A percentile compares a stretch with the other conserved stretches of the same genome.
Evolutionary conservation across 345 rosid species (phyloP).

Genomic region (Corymbia maculata): DNA sequence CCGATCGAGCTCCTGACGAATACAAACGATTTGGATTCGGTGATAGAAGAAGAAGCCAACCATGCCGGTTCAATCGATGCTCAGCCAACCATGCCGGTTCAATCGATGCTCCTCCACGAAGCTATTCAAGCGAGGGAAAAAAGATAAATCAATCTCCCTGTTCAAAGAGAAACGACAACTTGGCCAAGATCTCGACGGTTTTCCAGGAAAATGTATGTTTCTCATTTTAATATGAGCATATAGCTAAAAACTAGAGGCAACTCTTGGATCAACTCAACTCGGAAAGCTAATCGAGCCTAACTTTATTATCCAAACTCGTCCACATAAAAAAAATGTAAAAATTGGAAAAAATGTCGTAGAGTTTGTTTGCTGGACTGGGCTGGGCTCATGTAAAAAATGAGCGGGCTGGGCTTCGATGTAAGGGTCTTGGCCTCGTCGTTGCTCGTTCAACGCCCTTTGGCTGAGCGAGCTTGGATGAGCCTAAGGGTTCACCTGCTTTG

Average conservation of each 20-base stretch:
- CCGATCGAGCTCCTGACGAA: fast-evolving
- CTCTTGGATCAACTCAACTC: fast-evolving
- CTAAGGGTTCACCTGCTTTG: not conserved
- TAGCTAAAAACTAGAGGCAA: not conserved
- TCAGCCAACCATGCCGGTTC: fast-evolving
- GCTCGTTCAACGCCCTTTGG: not conserved
- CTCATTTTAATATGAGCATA: not conserved
- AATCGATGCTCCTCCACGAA: fast-evolving
- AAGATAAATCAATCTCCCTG: no score
- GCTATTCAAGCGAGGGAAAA: not conserved
- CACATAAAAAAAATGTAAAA: not conserved
- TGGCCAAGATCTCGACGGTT: fast-evolving
- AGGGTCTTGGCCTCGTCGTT: not conserved
- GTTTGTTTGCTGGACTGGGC: not conserved
- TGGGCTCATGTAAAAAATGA: not conserved
- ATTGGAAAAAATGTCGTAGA: not conserved
- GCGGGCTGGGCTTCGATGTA: not conserved
- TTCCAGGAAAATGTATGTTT: not conserved
- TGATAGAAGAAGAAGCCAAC: not conserved
- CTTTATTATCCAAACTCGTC: not conserved
- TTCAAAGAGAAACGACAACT: not conserved
- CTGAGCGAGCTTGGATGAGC: not conserved
- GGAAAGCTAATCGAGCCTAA: not conserved
- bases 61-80: fast-evolving
- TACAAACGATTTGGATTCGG: fast-evolving